Base-by-base conservation (phyloP, 768 basidiomycete species). In the Leccinum fibrillosum region DNA sequence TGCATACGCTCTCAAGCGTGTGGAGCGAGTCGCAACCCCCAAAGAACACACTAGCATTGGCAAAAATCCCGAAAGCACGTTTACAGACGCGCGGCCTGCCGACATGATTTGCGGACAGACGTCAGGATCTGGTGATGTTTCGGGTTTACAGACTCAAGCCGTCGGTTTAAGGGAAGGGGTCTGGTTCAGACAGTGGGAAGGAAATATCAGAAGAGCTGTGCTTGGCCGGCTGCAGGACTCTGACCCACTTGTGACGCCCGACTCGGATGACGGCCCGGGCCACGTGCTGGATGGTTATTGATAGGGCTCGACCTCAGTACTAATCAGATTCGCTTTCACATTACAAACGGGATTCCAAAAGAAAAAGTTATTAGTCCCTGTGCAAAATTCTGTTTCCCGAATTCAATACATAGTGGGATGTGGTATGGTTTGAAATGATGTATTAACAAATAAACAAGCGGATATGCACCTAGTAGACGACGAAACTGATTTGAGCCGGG, bases 121-220 rank as follows among this genome's bases (percentile, higher is more conserved):
- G 26, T 57, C 71, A 62, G 63, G 75, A 73, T 34, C 63, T 64
- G 15, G 35, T 39, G 26, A 10, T 63, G 59, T 56, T 81, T 76
- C 49, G 70, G 61, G 34, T 54, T n/a, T 60, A 65, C 56, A 2
- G 11, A 75, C 74, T 60, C 73, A 75, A 65, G 62, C 83, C 9
- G 66, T 84, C 2, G 92, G 91, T 5, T 65, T 83, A 56, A 78
- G 78, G 59, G 92, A 93, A 71, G 87, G 85, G 8, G 82, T 87
- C 60, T 94, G 91, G 91, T 88, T 92, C 69, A 80, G 78, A 68
- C 76, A 76, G 54, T 93, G 92, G 90, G 88, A 92, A 65, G 77
- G 76, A 25, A 77, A 83, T 1, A 90, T 94, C 54, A 76, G 75
- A 45, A 78, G 82, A 23, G 84, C 83, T 0, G 89, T 92, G 2